Percentiles rank a stretch among this genome's conserved stretches.
Evolutionary conservation across 1,284 basidiomycete species (phyloP).

Genomic region (Fomitopsis schrenkii): DNA sequence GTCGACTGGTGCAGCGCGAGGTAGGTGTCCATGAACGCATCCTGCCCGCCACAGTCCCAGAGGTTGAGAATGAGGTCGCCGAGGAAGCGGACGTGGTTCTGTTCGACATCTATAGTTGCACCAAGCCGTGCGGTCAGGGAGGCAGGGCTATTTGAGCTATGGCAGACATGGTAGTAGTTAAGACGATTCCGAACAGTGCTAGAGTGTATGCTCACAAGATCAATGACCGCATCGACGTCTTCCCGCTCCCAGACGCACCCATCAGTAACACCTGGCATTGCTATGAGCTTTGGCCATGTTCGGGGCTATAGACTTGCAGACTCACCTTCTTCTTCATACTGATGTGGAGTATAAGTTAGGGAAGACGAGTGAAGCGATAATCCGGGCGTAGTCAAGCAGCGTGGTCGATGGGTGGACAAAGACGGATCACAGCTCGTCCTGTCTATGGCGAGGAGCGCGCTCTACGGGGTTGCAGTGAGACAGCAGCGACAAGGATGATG

Average conservation of each 20-base stretch:
- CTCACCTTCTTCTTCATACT: slow-evolving; percentile 30
- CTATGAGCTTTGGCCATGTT: background rate
- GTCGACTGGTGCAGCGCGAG: slow-evolving; percentile 86
- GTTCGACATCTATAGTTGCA: slow-evolving; percentile 97
- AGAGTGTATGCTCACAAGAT: slow-evolving; percentile 77
- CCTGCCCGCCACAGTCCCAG: slow-evolving; percentile 99
- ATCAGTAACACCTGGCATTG: slow-evolving; percentile 77
- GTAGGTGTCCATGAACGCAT: slow-evolving; percentile 97
- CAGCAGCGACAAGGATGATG: background rate
- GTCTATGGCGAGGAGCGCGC: background rate
- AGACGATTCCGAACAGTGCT: background rate
- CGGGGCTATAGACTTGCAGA: background rate
- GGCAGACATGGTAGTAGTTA: background rate
- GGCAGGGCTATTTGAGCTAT: slow-evolving; percentile 90
- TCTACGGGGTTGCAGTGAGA: background rate
- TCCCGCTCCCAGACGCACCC: slow-evolving; percentile 89
- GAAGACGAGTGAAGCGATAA: background rate
- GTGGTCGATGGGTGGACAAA: background rate
- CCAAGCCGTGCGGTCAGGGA: slow-evolving; percentile 89
- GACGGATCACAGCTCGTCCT: background rate
- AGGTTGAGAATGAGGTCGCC: slow-evolving; percentile 92
- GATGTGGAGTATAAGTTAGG: background rate
- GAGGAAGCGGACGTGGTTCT: slow-evolving; percentile 95
- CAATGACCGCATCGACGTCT: slow-evolving; percentile 98
- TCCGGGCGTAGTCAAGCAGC: background rate